Percentiles rank a stretch among this genome's conserved stretches.
Evolutionary conservation across 2,329 filamentous ascomycete genomes (phyloP).

Genomic region (Pestalotiopsis sp.): DNA sequence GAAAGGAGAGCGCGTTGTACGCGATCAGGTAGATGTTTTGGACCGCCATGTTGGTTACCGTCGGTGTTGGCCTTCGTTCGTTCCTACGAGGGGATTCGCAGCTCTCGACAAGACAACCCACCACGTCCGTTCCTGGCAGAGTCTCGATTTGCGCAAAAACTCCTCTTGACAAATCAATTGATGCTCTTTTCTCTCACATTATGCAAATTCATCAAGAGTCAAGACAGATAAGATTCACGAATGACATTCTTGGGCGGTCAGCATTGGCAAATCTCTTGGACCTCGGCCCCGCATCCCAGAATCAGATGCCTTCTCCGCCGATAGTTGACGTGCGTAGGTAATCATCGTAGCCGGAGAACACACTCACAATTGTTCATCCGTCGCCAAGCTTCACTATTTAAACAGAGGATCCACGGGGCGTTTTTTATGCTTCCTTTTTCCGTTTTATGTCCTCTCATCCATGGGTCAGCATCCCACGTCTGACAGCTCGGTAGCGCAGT

Average conservation of each 20-base stretch:
- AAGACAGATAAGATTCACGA: not conserved
- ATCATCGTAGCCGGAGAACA: not conserved
- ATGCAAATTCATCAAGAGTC: too few species aligned
- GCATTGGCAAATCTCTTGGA: not conserved
- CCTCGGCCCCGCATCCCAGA: slow-evolving; percentile 9
- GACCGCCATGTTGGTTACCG: slow-evolving; percentile 12
- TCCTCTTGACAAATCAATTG: not conserved
- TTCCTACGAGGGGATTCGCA: not conserved
- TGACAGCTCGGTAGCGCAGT: not conserved
- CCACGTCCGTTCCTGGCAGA: not conserved
- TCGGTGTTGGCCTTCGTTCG: not conserved
- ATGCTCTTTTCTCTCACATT: not conserved
- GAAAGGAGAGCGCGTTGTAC: slow-evolving; percentile 30
- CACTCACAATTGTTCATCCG: not conserved
- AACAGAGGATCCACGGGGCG: not conserved
- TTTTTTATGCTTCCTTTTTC: not conserved
- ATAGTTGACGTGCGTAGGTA: not conserved
- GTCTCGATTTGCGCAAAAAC: not conserved
- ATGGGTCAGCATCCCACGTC: not conserved
- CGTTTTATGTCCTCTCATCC: not conserved
- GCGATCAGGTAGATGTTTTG: slow-evolving; percentile 33
- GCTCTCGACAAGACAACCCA: not conserved
- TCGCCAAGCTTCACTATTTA: not conserved
- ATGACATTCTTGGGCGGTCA: slow-evolving; percentile 1
- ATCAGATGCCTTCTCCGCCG: not conserved